phyloP scores from a whole-genome alignment of 2,329 filamentous ascomycete genomes.

The Talaromyces rugulosus region DNA sequence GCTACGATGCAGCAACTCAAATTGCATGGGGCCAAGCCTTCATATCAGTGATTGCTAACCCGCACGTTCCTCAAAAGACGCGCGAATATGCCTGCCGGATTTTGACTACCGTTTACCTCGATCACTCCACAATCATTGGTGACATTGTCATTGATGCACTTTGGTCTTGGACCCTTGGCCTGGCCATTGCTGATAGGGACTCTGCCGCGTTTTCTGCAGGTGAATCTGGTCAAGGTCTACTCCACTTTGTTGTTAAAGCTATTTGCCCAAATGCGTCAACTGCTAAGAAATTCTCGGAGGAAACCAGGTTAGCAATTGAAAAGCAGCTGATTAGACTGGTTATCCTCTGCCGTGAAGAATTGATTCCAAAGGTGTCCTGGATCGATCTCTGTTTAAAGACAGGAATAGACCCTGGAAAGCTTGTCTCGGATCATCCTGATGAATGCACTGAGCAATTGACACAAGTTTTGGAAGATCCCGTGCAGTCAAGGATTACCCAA shows the following conservation, averaged over 20 bases:
- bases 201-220: conserved; percentile 64
- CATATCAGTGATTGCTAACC: conserved; percentile 70
- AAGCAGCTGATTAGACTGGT: conserved; percentile 71
- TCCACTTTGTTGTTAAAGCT: conserved; percentile 54
- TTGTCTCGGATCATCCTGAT: conserved; percentile 63
- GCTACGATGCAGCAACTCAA: conserved; percentile 45
- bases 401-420: conserved; percentile 73
- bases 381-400: conserved; percentile 80
- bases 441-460: conserved; percentile 66
- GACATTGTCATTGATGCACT: conserved; percentile 65
- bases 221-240: conserved; percentile 54
- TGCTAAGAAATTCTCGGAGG: conserved; percentile 24
- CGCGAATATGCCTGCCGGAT: conserved; percentile 60
- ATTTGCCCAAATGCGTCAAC: conserved; percentile 33
- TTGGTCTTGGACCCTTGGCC: conserved; percentile 71
- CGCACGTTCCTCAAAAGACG: conserved; percentile 56
- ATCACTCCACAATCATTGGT: conserved; percentile 56
- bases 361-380: conserved; percentile 78
- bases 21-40: conserved; percentile 78
- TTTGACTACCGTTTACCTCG: conserved; percentile 63
- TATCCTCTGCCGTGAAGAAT: conserved; percentile 70
- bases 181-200: conserved; percentile 73
- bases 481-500: conserved; percentile 31
- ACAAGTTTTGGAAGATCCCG: conserved; percentile 44
- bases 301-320: conserved; percentile 54